phyloP scores from a whole-genome alignment of 768 basidiomycete species.

The Lactarius trivialis region DNA sequence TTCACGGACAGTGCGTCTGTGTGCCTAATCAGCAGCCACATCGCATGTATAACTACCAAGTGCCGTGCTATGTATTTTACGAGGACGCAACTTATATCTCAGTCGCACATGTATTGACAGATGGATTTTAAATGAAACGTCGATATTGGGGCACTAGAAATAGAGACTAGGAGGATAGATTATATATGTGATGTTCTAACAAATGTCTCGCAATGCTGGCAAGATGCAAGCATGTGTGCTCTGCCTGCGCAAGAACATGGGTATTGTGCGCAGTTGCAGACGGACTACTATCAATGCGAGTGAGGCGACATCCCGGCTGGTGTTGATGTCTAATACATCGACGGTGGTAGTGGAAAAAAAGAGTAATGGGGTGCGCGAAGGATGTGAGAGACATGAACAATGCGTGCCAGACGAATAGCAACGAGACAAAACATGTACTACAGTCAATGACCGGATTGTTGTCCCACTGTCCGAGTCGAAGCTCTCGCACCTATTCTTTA shows the following conservation, averaged over 20 bases:
- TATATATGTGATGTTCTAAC: slow-evolving; percentile 62
- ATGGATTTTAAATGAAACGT: not conserved
- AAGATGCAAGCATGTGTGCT: slow-evolving; percentile 34
- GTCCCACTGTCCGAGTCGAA: too few relatives aligned
- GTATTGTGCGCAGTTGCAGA: slow-evolving; percentile 39
- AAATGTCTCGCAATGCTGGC: slow-evolving; percentile 57
- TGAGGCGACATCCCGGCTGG: slow-evolving; percentile 21
- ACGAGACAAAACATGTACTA: slow-evolving; percentile 50
- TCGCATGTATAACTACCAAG: too few relatives aligned
- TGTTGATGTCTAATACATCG: slow-evolving; percentile 27
- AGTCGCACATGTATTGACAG: not conserved
- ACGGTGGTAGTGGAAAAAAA: slow-evolving; percentile 22
- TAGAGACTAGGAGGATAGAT: slow-evolving; percentile 24
- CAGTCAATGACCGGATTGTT: too few relatives aligned
- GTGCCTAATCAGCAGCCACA: not conserved
- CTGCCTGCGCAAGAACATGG: slow-evolving; percentile 34
- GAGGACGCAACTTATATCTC: not conserved
- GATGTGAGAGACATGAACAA: slow-evolving; percentile 35
- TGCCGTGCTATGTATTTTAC: too few relatives aligned
- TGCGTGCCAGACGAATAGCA: slow-evolving; percentile 38
- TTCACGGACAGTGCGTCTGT: not conserved
- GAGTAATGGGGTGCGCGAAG: slow-evolving; percentile 28
- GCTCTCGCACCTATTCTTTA: too few relatives aligned
- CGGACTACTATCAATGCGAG: slow-evolving; percentile 28
- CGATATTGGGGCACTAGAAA: slow-evolving; percentile 18